phyloP scores from a whole-genome alignment of 2,329 filamentous ascomycete species.

The Calonectria ilicicola region DNA sequence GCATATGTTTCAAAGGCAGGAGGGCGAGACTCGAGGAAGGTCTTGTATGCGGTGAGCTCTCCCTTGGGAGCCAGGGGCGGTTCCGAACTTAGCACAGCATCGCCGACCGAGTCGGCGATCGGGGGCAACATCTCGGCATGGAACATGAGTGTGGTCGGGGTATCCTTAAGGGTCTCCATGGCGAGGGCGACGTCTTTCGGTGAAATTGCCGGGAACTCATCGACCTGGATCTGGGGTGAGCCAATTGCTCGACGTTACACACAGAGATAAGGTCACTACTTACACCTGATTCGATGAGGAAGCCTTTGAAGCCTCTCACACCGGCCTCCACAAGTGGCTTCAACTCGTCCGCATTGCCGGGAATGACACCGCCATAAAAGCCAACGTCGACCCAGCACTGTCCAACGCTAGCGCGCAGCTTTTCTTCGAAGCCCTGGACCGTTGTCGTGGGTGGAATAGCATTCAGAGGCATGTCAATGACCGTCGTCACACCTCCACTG shows the following conservation, averaged over 20 bases:
- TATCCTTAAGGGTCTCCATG: constrained; percentile 83
- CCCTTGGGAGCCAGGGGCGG: constrained; percentile 79
- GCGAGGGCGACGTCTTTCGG: constrained; percentile 81
- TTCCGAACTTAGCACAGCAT: constrained; percentile 77
- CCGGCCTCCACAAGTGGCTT: constrained; percentile 85
- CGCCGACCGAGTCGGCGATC: constrained; percentile 81
- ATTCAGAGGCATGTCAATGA: constrained; percentile 98
- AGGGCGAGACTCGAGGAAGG: constrained; percentile 91
- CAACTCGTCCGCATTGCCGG: constrained; percentile 85
- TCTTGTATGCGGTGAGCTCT: constrained; percentile 82
- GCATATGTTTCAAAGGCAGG: constrained; percentile 92
- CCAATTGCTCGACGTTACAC: background rate
- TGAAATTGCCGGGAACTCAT: constrained; percentile 95
- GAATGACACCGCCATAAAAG: constrained; percentile 95
- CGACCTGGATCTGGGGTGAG: constrained; percentile 69
- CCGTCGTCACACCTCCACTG: constrained; percentile 95
- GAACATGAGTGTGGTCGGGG: constrained; percentile 96
- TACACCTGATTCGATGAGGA: constrained; percentile 96
- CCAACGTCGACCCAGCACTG: constrained; percentile 99
- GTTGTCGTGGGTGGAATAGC: constrained; percentile 97
- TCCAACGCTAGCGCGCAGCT: constrained; percentile 83
- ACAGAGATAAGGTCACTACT: constrained; percentile 49
- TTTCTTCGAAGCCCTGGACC: constrained; percentile 82
- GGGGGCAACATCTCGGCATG: constrained; percentile 99
- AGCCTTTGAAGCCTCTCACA: constrained; percentile 96